Percentiles rank a stretch among this genome's conserved stretches.
These are phyloP conservation scores for Arabidopsis arenosa DNA, from an alignment of 345 rosid species.

Conservation along the genomic window DNA sequence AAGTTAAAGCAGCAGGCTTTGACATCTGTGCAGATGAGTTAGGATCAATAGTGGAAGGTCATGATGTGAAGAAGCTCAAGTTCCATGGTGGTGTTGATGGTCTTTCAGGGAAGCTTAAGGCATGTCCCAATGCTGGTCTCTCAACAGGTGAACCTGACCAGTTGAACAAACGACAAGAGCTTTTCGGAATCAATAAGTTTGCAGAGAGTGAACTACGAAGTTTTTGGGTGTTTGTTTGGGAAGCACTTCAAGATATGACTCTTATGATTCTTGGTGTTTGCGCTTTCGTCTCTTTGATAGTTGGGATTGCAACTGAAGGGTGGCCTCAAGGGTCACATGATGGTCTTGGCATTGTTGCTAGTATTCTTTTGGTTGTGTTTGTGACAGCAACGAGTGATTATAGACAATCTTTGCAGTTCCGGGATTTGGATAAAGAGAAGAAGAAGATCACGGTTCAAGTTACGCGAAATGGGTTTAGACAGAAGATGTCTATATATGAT, in stretches of 20 bases:
- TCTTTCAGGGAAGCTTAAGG: constrained; percentile 65
- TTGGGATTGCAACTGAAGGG: constrained; percentile 88
- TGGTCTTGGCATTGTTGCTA: constrained; percentile 90
- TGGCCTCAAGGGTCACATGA: constrained; percentile 97
- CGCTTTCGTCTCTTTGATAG: constrained; percentile 82
- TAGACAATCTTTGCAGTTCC: constrained; percentile 87
- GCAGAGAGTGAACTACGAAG: constrained; percentile 67
- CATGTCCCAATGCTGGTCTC: constrained; percentile 66
- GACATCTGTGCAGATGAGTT: constrained; percentile 83
- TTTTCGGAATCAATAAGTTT: constrained; percentile 81
- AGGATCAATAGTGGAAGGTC: constrained; percentile 86
- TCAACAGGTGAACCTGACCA: constrained; percentile 40
- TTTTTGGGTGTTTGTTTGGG: constrained; percentile 89
- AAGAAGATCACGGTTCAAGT: constrained; percentile 86
- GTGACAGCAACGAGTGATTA: constrained; percentile 94
- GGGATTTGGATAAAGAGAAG: constrained; percentile 87
- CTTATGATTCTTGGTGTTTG: constrained; percentile 89
- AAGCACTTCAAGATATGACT: constrained; percentile 95
- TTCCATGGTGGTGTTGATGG: constrained; percentile 78
- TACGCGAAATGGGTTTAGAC: constrained; percentile 79
- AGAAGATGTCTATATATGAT: constrained; percentile 85
- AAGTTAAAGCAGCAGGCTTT: constrained; percentile 84
- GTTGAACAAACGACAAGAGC: constrained; percentile 62
- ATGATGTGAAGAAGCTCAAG: constrained; percentile 73
- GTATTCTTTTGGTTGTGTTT: constrained; percentile 81